Percentiles rank a stretch among this genome's conserved stretches.
phyloP scores from a whole-genome alignment of 2,329 filamentous ascomycete species.

The Aureobasidium leucospermi region DNA sequence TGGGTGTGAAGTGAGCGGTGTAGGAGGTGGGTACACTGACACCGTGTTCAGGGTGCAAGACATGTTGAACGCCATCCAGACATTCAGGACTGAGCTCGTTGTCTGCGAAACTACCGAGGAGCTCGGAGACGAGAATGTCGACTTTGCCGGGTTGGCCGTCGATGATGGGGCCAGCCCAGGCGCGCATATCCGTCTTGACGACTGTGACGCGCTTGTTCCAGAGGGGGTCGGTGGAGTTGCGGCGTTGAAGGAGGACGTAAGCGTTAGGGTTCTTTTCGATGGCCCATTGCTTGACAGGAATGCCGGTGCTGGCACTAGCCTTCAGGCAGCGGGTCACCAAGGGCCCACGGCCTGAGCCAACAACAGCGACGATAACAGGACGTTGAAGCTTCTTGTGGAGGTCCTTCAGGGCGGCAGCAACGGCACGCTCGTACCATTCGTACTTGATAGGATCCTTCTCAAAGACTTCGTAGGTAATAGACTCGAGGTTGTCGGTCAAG shows the following conservation, averaged over 20 bases:
- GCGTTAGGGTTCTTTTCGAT: slow-evolving; percentile 98
- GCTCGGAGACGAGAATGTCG: slow-evolving; percentile 89
- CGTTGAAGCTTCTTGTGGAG: slow-evolving; percentile 71
- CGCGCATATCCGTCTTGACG: slow-evolving; percentile 94
- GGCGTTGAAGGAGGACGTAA: slow-evolving; percentile 81
- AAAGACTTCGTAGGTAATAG: slow-evolving; percentile 96
- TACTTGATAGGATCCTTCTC: slow-evolving; percentile 98
- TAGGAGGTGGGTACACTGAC: slow-evolving; percentile 93
- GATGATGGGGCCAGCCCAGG: slow-evolving; percentile 75
- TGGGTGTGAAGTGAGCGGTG: slow-evolving; percentile 87
- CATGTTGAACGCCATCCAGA: slow-evolving; percentile 87
- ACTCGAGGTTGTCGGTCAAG: slow-evolving; percentile 91
- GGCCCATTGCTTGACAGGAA: slow-evolving; percentile 79
- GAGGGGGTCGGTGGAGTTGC: slow-evolving; percentile 61
- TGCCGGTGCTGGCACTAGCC: slow-evolving; percentile 67
- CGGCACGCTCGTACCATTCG: slow-evolving; percentile 84
- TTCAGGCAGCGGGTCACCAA: slow-evolving; percentile 79
- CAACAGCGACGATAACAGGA: slow-evolving; percentile 79
- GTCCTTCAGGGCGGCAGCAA: slow-evolving; percentile 71
- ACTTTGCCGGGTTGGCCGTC: slow-evolving; percentile 57
- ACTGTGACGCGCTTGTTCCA: slow-evolving; percentile 79
- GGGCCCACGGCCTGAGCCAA: slow-evolving; percentile 86
- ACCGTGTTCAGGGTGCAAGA: slow-evolving; percentile 70
- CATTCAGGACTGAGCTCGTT: slow-evolving; percentile 97
- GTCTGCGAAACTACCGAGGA: slow-evolving; percentile 91